Evolutionary conservation across 805 yeast species (phyloP).

Genomic region (Yamadazyma kitorensis): DNA sequence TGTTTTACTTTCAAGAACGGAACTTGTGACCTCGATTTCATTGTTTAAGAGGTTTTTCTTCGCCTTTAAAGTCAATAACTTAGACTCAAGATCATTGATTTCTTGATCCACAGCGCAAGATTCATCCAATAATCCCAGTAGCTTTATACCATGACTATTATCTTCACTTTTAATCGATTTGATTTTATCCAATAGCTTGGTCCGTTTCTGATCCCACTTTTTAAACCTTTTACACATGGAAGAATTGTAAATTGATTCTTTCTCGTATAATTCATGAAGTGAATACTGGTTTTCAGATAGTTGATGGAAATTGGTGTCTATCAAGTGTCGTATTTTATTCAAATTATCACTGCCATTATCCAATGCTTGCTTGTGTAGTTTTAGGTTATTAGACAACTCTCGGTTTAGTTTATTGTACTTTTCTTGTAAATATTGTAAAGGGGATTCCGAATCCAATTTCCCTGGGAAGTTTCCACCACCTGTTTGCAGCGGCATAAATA

Average conservation of each 20-base stretch:
- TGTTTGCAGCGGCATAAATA: slow-evolving; percentile 4
- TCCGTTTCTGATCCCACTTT: slow-evolving; percentile 40
- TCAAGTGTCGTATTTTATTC: slow-evolving; percentile 22
- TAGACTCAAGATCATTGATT: slow-evolving; percentile 35
- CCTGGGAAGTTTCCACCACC: neutral
- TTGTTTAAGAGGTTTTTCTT: slow-evolving; percentile 30
- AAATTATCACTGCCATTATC: slow-evolving; percentile 34
- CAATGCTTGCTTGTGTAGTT: slow-evolving; percentile 17
- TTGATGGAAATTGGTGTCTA: slow-evolving; percentile 29
- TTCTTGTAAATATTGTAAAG: slow-evolving; percentile 11
- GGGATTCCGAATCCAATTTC: neutral
- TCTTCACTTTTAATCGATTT: slow-evolving; percentile 36
- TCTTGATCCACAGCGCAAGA: slow-evolving; percentile 32
- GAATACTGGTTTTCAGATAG: slow-evolving; percentile 44
- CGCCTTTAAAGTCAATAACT: slow-evolving; percentile 27
- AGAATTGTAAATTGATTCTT: slow-evolving; percentile 31
- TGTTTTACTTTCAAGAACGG: slow-evolving; percentile 48
- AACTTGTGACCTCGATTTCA: slow-evolving; percentile 46
- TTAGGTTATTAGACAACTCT: slow-evolving; percentile 5
- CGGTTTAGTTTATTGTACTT: slow-evolving; percentile 1
- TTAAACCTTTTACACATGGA: slow-evolving; percentile 27
- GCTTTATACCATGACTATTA: slow-evolving; percentile 42
- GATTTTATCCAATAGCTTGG: slow-evolving; percentile 31
- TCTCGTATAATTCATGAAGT: slow-evolving; percentile 44
- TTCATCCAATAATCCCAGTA: slow-evolving; percentile 32